Percentiles rank a stretch among this genome's conserved stretches.
Evolutionary conservation across 1,284 basidiomycete species (phyloP).

Genomic region (Cutaneotrichosporon cavernicola): DNA sequence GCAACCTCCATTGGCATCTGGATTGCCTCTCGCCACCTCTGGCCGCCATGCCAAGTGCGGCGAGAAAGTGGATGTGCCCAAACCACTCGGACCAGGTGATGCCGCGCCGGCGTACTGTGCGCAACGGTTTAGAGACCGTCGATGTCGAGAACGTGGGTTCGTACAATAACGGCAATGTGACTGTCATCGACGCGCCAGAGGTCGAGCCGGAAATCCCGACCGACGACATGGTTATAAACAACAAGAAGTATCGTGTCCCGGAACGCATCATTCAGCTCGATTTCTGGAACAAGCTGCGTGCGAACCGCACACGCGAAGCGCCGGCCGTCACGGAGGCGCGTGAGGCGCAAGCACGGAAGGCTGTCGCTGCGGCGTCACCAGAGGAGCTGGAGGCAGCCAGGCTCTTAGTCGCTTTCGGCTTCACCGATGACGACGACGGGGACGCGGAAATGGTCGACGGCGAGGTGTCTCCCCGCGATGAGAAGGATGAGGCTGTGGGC

Average conservation of each 20-base stretch:
- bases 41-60: slow-evolving; percentile 76
- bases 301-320: slow-evolving; percentile 11
- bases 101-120: slow-evolving; percentile 74
- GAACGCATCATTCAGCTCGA: slow-evolving; percentile 88
- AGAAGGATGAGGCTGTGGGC: not conserved
- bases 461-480: not conserved
- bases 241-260: slow-evolving; percentile 86
- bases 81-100: slow-evolving; percentile 81
- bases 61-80: slow-evolving; percentile 98
- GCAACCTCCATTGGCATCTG: slow-evolving; percentile 91
- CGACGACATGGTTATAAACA: slow-evolving; percentile 56
- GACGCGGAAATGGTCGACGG: not conserved
- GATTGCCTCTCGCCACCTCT: slow-evolving; percentile 94
- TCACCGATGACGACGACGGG: not conserved
- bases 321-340: slow-evolving; percentile 15
- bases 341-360: slow-evolving; percentile 8
- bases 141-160: slow-evolving; percentile 68
- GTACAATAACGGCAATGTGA: slow-evolving; percentile 88
- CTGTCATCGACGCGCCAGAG: slow-evolving; percentile 70
- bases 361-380: slow-evolving; percentile 18
- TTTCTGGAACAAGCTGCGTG: slow-evolving; percentile 81
- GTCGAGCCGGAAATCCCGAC: slow-evolving; percentile 39
- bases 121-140: slow-evolving; percentile 64
- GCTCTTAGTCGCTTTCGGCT: slow-evolving; percentile 23
- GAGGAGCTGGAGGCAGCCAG: slow-evolving; percentile 40